phyloP scores from a whole-genome alignment of 768 basidiomycete genomes.

The Leccinum broughii region DNA sequence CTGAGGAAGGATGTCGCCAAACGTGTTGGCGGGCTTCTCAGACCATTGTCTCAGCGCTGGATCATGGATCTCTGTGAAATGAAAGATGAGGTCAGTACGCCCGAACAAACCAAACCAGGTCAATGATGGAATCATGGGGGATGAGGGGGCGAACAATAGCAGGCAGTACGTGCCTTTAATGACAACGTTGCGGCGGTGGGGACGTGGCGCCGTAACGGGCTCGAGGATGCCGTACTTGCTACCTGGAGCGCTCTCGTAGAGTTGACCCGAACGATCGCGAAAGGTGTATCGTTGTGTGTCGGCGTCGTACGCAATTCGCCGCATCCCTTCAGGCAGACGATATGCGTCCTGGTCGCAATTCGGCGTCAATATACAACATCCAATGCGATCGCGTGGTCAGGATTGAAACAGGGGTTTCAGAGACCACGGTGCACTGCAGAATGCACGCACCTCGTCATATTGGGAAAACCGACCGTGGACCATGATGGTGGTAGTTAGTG shows the following conservation, averaged over 20 bases:
- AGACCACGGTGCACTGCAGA: background rate
- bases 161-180: slow-evolving; percentile 19
- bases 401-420: background rate
- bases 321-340: slow-evolving; percentile 44
- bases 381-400: background rate
- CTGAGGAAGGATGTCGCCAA: slow-evolving; percentile 49
- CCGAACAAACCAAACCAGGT: background rate
- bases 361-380: background rate
- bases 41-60: slow-evolving; percentile 27
- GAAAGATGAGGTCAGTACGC: background rate
- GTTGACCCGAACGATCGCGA: slow-evolving; percentile 42
- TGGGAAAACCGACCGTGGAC: slow-evolving; percentile 23
- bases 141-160: too few relatives aligned
- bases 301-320: slow-evolving; percentile 53
- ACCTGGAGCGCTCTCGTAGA: slow-evolving; percentile 48
- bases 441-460: slow-evolving; percentile 23
- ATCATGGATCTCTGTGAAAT: slow-evolving; percentile 24
- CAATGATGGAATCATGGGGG: background rate
- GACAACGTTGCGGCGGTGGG: slow-evolving; percentile 29
- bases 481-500: slow-evolving; percentile 10
- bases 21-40: slow-evolving; percentile 36
- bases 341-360: slow-evolving; percentile 33
- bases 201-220: slow-evolving; percentile 31
- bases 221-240: slow-evolving; percentile 44
- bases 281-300: slow-evolving; percentile 55